Conservation (phyloP, 2,329 filamentous ascomycete species). For the Celoporthe dispersa region DNA sequence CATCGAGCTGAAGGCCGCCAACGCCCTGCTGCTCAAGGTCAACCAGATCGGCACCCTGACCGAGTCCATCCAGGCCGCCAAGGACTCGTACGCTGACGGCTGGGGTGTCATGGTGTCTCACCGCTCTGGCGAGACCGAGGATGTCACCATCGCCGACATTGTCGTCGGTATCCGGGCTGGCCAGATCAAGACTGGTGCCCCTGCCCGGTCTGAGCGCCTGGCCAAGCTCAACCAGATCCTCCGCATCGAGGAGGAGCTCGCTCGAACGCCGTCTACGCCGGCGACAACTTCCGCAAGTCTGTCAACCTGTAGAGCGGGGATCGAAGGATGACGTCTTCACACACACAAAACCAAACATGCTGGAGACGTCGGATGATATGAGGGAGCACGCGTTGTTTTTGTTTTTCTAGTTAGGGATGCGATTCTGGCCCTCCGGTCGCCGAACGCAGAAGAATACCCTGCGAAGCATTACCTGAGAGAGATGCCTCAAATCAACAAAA, state of each 20-base stretch:
- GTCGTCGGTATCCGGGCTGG: constrained; percentile 94
- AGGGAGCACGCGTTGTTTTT: constrained; percentile 19
- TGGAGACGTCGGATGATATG: constrained; percentile 21
- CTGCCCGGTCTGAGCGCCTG: constrained; percentile 93
- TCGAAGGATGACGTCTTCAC: constrained; percentile 14
- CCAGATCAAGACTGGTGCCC: constrained; percentile 99
- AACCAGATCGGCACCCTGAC: constrained; percentile 99
- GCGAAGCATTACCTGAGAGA: constrained; percentile 22
- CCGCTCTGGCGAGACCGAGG: constrained; percentile 98
- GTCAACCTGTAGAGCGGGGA: constrained; percentile 78
- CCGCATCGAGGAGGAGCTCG: constrained; percentile 98
- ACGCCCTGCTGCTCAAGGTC: constrained; percentile 97
- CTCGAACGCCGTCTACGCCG: constrained; percentile 87
- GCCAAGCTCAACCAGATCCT: constrained; percentile 99
- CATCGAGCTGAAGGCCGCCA: constrained; percentile 98
- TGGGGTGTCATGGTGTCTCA: constrained; percentile 99
- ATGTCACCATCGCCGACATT: constrained; percentile 98
- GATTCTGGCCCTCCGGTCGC: constrained; percentile 19
- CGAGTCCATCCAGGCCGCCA: constrained; percentile 98
- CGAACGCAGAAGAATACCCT: constrained; percentile 23
- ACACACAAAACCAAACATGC: constrained; percentile 13
- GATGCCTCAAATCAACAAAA: constrained; percentile 25
- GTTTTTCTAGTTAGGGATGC: constrained; percentile 15
- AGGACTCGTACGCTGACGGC: constrained; percentile 92
- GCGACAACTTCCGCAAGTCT: constrained; percentile 86